Evolutionary conservation across 2,329 filamentous ascomycete genomes (phyloP), one percentile per base, ranked within the genome.

Genomic region (Clarireedia sp.): DNA sequence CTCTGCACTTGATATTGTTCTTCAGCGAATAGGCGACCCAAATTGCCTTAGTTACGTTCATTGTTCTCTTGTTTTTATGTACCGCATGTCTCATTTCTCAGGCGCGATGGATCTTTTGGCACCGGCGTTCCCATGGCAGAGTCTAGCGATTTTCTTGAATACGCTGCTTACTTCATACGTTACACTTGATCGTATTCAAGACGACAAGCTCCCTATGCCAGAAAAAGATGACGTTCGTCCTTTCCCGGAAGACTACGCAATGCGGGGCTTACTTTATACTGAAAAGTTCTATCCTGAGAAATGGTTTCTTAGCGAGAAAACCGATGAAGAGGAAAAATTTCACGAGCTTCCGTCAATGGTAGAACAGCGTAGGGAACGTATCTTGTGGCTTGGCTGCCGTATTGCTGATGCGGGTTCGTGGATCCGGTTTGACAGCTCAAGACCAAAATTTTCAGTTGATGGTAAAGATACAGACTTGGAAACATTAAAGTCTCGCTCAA

Each of bases 301-400:
- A 17, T 65, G 63, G 62, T 65, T 65, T 47, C 46, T 48, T 5
- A 59, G 58, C 41, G 54, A 59, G 17, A 62, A 63, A n/a, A 55
- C 63, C 6, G 64, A 67, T 24, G 61, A 62, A 10, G 65, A 66
- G 45, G 63, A 65, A 12, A 63, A 66, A 38, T 62, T 64, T 49
- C 59, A 61, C 19, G 65, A 67, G 37, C 55, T 57, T n/a, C 53
- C 63, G 23, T 65, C 61, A 23, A 64, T 66, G 62, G 60, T 60
- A 19, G 59, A 55, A 6, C 58, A 64, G 49, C 54, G 64, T 16
- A 63, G 59, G 26, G 64, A 66, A 33, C 48, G 63, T 4, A 64
- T 65, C 23, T 56, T 64, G 5, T 66, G 62, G 56, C 41, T 63
- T 37, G 60, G 56, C 36, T 57, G 46, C 21, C 55, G 54, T 21